These are phyloP conservation scores for Annulohypoxylon bovei DNA, from an alignment of 495 filamentous ascomycete species.

Conservation along the genomic window DNA sequence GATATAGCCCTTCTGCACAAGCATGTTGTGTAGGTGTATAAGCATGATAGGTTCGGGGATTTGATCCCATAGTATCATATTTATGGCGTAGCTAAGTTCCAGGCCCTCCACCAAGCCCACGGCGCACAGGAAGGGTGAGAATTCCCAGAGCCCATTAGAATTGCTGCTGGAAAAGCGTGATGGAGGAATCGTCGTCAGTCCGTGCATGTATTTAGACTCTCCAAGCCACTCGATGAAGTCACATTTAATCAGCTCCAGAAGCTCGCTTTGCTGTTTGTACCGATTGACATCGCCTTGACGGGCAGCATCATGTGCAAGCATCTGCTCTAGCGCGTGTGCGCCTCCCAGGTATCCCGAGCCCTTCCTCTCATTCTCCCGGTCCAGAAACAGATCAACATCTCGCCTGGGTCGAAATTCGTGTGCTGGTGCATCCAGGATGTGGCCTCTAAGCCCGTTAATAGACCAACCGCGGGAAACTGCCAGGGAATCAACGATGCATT, in stretches of 20 bases:
- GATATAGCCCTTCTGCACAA: slow-evolving; percentile 53
- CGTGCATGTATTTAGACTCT: slow-evolving; percentile 52
- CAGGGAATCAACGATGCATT: slow-evolving; percentile 59
- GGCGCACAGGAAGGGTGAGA: slow-evolving; percentile 62
- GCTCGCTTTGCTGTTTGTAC: slow-evolving; percentile 22
- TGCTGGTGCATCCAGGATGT: slow-evolving; percentile 46
- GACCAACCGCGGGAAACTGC: slow-evolving; percentile 55
- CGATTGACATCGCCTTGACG: slow-evolving; percentile 45
- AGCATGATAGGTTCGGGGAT: slow-evolving; percentile 48
- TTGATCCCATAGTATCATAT: slow-evolving; percentile 49
- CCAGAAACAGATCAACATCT: slow-evolving; percentile 58
- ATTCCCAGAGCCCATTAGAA: slow-evolving; percentile 60
- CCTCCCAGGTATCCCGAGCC: slow-evolving; percentile 36
- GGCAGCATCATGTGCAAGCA: slow-evolving; percentile 44
- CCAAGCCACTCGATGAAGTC: slow-evolving; percentile 57
- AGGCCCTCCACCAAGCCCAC: slow-evolving; percentile 56
- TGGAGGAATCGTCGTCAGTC: slow-evolving; percentile 49
- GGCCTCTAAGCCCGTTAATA: slow-evolving; percentile 42
- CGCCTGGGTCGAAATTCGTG: slow-evolving; percentile 48
- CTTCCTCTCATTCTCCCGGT: slow-evolving; percentile 44
- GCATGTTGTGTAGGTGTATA: slow-evolving; percentile 59
- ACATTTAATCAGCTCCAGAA: slow-evolving; percentile 37
- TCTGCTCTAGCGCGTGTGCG: slow-evolving; percentile 42
- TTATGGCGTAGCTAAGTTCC: slow-evolving; percentile 45
- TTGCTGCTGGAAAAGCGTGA: slow-evolving; percentile 56